phyloP scores from a whole-genome alignment of 2,329 filamentous ascomycete genomes.

The Ophiostoma ips region DNA sequence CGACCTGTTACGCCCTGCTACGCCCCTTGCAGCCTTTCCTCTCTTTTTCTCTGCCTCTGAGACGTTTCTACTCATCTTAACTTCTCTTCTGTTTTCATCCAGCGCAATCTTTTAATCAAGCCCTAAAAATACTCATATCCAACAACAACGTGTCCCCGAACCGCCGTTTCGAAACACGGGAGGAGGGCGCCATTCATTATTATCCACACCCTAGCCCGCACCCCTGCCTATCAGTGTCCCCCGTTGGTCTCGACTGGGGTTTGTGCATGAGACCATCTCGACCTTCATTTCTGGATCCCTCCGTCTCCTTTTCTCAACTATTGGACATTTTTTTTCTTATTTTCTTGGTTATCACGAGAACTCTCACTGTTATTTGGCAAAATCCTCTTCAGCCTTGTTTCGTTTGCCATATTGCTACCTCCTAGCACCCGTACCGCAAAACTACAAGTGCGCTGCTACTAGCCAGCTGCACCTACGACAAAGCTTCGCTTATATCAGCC shows the following conservation, averaged over 20 bases:
- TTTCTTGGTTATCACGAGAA: neutral
- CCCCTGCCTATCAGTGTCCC: neutral
- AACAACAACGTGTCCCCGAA: neutral
- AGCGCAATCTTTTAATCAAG: neutral
- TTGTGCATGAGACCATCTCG: neutral
- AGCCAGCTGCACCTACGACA: neutral
- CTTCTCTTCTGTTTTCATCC: neutral
- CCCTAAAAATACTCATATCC: neutral
- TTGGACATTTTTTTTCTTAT: neutral
- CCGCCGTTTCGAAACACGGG: constrained; percentile 7
- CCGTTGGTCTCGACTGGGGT: neutral
- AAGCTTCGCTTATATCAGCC: neutral
- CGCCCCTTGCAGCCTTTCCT: too few species aligned
- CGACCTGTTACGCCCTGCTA: too few species aligned
- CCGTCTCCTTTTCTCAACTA: neutral
- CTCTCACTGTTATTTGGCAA: neutral
- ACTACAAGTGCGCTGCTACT: neutral
- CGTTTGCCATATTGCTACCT: neutral
- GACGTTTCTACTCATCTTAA: neutral
- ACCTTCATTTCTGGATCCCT: constrained; percentile 4
- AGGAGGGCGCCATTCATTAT: constrained; percentile 5
- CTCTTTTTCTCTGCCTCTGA: too few species aligned
- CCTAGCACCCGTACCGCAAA: too few species aligned
- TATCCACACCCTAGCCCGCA: constrained; percentile 5
- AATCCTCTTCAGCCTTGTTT: neutral